A percentile compares a stretch with the other conserved stretches of the same genome.
phyloP scores from a whole-genome alignment of 768 basidiomycete species.

The Leccinum fibrillosum region DNA sequence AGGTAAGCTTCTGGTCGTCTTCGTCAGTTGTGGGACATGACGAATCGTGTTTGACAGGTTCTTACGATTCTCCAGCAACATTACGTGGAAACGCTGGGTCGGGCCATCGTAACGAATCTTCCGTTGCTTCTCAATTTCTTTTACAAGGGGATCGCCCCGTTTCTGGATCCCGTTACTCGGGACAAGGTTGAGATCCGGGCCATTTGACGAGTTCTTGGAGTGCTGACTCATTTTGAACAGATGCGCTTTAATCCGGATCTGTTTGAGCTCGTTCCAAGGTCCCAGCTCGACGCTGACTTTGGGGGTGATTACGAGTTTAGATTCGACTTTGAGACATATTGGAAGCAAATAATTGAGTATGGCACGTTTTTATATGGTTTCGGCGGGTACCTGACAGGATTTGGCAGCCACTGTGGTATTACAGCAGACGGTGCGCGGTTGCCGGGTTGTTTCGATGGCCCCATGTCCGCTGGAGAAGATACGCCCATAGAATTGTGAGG shows the following conservation, averaged over 20 bases:
- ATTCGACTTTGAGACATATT: constrained; percentile 72
- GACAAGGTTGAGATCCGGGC: constrained; percentile 59
- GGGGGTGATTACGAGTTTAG: constrained; percentile 73
- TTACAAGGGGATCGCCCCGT: constrained; percentile 81
- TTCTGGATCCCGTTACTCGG: constrained; percentile 83
- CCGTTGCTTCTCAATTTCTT: constrained; percentile 72
- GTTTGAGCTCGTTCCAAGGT: constrained; percentile 64
- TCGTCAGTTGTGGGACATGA: not conserved
- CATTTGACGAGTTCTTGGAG: not conserved
- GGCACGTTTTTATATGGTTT: constrained; percentile 15
- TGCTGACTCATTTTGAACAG: constrained; percentile 32
- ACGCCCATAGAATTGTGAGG: not conserved
- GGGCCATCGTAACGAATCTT: constrained; percentile 80
- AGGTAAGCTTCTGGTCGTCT: constrained; percentile 38
- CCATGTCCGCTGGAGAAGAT: not conserved
- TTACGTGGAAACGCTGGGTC: constrained; percentile 85
- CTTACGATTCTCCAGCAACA: constrained; percentile 82
- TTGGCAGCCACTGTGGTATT: constrained; percentile 53
- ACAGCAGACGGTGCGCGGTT: constrained; percentile 52
- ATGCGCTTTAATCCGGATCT: constrained; percentile 90
- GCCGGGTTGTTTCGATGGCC: constrained; percentile 29
- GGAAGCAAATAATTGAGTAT: constrained; percentile 74
- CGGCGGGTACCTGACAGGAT: not conserved
- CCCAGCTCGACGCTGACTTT: constrained; percentile 80
- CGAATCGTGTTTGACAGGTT: constrained; percentile 37